Conservation (phyloP, 495 filamentous ascomycete species). For the Podospora tetraspora region DNA sequence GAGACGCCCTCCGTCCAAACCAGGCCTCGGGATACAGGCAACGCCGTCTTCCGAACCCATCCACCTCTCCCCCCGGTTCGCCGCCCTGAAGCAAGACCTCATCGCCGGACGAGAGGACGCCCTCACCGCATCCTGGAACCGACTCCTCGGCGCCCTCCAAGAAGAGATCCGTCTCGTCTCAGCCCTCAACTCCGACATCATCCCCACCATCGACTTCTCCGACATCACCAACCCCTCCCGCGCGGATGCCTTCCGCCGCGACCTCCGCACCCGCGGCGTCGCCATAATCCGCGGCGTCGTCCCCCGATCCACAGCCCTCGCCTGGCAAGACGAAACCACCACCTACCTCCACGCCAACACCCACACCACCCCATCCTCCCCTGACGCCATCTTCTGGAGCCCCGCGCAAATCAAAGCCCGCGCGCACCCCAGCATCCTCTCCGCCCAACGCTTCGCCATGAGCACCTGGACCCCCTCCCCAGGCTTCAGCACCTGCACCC, state of each 20-base stretch:
- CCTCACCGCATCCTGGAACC: constrained; percentile 54
- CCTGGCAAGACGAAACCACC: constrained; percentile 46
- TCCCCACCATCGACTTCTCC: constrained; percentile 58
- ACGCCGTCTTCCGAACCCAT: constrained; percentile 29
- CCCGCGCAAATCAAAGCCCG: constrained; percentile 68
- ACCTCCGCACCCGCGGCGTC: constrained; percentile 55
- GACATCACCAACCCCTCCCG: constrained; percentile 47
- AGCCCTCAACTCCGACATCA: constrained; percentile 34
- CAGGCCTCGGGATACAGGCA: constrained; percentile 17
- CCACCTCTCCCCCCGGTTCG: constrained; percentile 65
- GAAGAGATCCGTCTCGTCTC: constrained; percentile 49
- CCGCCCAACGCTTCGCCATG: constrained; percentile 70
- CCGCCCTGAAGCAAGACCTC: constrained; percentile 59
- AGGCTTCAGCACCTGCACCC: constrained; percentile 53
- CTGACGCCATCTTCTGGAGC: constrained; percentile 82
- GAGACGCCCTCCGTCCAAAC: background rate
- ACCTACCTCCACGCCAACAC: constrained; percentile 57
- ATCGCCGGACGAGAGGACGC: constrained; percentile 53
- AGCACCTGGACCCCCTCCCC: constrained; percentile 64
- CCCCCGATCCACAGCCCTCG: constrained; percentile 46
- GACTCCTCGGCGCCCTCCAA: constrained; percentile 54
- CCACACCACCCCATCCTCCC: constrained; percentile 38
- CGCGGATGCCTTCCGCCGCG: constrained; percentile 36
- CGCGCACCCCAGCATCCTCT: constrained; percentile 65
- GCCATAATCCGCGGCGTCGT: constrained; percentile 59